These are phyloP conservation scores for Trichoderma brevicompactum DNA, from an alignment of 2,329 filamentous ascomycete species.

Conservation along the genomic window DNA sequence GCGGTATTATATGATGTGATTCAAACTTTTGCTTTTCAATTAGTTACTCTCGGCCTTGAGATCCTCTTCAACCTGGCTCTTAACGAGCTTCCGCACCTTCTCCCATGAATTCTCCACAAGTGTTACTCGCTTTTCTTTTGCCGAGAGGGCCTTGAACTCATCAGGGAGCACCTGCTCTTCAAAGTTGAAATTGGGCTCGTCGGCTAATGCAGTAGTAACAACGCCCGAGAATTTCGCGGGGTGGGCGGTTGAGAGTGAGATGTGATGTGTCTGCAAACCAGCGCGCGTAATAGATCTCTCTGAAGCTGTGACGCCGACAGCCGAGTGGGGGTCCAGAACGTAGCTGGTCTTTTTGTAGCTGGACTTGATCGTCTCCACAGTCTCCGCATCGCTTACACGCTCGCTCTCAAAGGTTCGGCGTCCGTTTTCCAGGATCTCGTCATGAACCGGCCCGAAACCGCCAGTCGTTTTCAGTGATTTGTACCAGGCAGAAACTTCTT, in stretches of 20 bases:
- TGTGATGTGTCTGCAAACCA: conserved; percentile 62
- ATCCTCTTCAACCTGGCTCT: conserved; percentile 63
- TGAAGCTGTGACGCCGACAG: conserved; percentile 81
- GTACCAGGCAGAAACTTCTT: conserved; percentile 79
- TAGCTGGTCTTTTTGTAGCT: conserved; percentile 68
- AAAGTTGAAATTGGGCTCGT: conserved; percentile 74
- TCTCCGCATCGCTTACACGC: conserved; percentile 68
- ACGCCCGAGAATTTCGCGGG: conserved; percentile 92
- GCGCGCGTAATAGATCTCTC: conserved; percentile 66
- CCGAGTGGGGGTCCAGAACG: conserved; percentile 90
- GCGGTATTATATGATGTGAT: background rate
- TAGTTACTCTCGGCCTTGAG: conserved; percentile 21
- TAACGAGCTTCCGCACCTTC: conserved; percentile 75
- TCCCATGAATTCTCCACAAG: conserved; percentile 73
- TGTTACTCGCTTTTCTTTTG: conserved; percentile 74
- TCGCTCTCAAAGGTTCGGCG: conserved; percentile 81
- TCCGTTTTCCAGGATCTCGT: conserved; percentile 72
- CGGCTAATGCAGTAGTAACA: conserved; percentile 77
- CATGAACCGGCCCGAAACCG: conserved; percentile 78
- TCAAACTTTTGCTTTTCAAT: background rate
- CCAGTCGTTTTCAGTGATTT: conserved; percentile 78
- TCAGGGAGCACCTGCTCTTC: conserved; percentile 70
- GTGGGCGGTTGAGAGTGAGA: conserved; percentile 90
- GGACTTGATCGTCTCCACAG: conserved; percentile 64
- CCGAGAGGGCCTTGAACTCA: conserved; percentile 80